phyloP scores from a whole-genome alignment of 2,329 filamentous ascomycete species.

The Aureobasidium sp. region DNA sequence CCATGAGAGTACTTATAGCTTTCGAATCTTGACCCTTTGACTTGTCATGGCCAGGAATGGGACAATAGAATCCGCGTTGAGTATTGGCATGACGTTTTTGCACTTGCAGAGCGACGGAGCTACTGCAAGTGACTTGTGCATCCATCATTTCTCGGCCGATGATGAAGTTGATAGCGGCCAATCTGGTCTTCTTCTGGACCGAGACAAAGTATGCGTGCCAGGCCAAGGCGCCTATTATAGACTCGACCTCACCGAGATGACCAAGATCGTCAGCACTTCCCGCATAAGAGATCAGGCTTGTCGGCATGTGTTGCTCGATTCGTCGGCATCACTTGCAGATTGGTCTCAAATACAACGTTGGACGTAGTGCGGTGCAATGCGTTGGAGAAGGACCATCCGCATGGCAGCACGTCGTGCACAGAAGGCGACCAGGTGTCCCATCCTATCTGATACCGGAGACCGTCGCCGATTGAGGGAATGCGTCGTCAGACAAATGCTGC shows the following conservation, averaged over 20 bases:
- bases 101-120: neutral
- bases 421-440: neutral
- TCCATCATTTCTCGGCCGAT: neutral
- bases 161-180: neutral
- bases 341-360: neutral
- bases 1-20: neutral
- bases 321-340: neutral
- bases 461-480: neutral
- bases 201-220: neutral
- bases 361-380: neutral
- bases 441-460: neutral
- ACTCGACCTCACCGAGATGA: neutral
- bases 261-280: neutral
- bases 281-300: neutral
- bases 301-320: neutral
- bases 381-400: neutral
- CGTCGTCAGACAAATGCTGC: neutral
- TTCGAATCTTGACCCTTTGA: neutral
- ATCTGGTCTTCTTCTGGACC: neutral
- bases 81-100: neutral
- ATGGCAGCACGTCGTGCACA: neutral
- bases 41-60: neutral
- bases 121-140: neutral
- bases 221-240: neutral
- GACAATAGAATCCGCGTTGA: neutral